Evolutionary conservation across 2,329 filamentous ascomycete genomes (phyloP).

Genomic region (Decorospora gaudefroyi): DNA sequence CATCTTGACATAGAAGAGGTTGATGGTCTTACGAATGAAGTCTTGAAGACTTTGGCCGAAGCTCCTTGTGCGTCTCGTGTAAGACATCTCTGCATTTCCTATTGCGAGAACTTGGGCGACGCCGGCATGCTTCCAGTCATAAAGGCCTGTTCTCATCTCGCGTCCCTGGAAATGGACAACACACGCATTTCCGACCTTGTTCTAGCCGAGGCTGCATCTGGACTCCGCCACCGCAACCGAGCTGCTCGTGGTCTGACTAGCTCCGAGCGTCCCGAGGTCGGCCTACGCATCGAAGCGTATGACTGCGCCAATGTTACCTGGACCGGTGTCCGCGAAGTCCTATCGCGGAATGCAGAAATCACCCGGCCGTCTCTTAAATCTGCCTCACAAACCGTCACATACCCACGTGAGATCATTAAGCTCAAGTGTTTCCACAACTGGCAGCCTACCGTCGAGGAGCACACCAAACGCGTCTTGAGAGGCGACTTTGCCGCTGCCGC

Average conservation of each 20-base stretch:
- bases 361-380: conserved; percentile 54
- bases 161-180: conserved; percentile 85
- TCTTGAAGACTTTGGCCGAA: conserved; percentile 74
- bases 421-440: conserved; percentile 95
- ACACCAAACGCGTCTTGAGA: conserved; percentile 80
- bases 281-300: conserved; percentile 79
- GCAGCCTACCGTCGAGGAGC: conserved; percentile 93
- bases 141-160: conserved; percentile 71
- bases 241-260: conserved; percentile 41
- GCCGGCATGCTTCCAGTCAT: conserved; percentile 80
- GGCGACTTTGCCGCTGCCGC: conserved; percentile 75
- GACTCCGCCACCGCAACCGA: conserved; percentile 69
- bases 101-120: conserved; percentile 85
- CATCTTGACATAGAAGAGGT: conserved; percentile 91
- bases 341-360: conserved; percentile 81
- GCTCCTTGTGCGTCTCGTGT: conserved; percentile 73
- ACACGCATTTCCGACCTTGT: conserved; percentile 86
- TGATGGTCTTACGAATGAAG: conserved; percentile 71
- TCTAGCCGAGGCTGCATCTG: conserved; percentile 80
- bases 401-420: conserved; percentile 77
- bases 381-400: conserved; percentile 53
- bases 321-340: conserved; percentile 84
- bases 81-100: conserved; percentile 83
- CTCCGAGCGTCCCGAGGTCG: conserved; percentile 52
- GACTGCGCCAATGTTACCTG: conserved; percentile 93